Evolutionary conservation across 352 stramenopile genomes (phyloP).

Genomic region (Aphanomyces stellatus): DNA sequence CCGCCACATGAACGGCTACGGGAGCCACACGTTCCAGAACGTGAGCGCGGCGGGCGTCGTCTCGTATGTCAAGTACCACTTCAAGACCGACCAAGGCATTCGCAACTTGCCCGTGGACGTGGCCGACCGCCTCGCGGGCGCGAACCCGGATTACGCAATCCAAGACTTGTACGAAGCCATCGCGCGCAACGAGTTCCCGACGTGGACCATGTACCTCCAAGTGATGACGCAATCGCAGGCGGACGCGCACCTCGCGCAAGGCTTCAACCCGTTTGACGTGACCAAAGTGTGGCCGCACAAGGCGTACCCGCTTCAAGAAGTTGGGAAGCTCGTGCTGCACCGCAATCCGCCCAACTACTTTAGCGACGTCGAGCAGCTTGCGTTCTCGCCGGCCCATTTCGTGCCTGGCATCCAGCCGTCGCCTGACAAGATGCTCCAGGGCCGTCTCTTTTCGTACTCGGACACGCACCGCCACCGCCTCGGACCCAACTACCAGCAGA

Average conservation of each 20-base stretch:
- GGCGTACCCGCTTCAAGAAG: conserved; percentile 77
- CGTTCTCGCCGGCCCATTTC: conserved; percentile 87
- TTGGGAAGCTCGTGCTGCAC: conserved; percentile 86
- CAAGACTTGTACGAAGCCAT: conserved; percentile 90
- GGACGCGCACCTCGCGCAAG: conserved; percentile 22
- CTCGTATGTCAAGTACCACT: conserved; percentile 91
- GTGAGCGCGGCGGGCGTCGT: conserved; percentile 68
- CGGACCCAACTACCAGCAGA: conserved; percentile 84
- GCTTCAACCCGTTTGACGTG: conserved; percentile 88
- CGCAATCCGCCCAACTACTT: conserved; percentile 91
- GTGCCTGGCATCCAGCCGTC: conserved; percentile 87
- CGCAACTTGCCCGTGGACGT: conserved; percentile 81
- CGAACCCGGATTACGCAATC: conserved; percentile 84
- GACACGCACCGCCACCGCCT: conserved; percentile 84
- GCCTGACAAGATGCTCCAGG: conserved; percentile 88
- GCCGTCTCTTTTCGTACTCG: conserved; percentile 83
- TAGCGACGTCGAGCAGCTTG: conserved; percentile 89
- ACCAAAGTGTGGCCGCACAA: conserved; percentile 90
- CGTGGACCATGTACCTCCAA: conserved; percentile 88
- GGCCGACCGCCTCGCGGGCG: conserved; percentile 48
- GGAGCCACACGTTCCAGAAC: conserved; percentile 87
- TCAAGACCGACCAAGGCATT: conserved; percentile 87
- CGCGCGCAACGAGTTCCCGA: conserved; percentile 60
- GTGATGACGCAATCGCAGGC: conserved; percentile 83
- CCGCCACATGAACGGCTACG: conserved; percentile 89